Conservation (phyloP, 2,329 filamentous ascomycete genomes). For the Catunica adiposa region DNA sequence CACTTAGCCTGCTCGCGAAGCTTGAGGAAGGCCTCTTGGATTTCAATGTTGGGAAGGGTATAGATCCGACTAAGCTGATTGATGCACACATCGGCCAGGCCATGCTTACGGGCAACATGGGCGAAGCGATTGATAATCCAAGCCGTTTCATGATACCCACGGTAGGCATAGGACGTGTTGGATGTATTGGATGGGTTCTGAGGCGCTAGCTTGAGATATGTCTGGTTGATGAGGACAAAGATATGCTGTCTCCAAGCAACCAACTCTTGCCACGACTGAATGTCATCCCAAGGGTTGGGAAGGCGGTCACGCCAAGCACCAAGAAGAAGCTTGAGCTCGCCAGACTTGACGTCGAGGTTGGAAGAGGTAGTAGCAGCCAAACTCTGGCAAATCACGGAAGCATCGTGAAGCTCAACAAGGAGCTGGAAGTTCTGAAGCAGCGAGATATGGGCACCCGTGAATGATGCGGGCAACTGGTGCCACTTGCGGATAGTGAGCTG, state of each 20-base stretch:
- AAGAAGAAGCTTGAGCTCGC: slow-evolving; percentile 83
- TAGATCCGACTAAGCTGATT: slow-evolving; percentile 95
- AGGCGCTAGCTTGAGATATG: slow-evolving; percentile 73
- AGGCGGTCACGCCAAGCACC: slow-evolving; percentile 90
- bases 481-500: slow-evolving; percentile 95
- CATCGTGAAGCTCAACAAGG: slow-evolving; percentile 90
- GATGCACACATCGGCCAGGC: slow-evolving; percentile 91
- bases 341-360: slow-evolving; percentile 87
- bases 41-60: slow-evolving; percentile 96
- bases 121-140: slow-evolving; percentile 99
- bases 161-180: slow-evolving; percentile 87
- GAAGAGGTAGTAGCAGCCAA: slow-evolving; percentile 64
- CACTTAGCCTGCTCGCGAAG: slow-evolving; percentile 97
- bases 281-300: slow-evolving; percentile 98
- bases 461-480: slow-evolving; percentile 88
- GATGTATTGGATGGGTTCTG: slow-evolving; percentile 59
- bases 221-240: slow-evolving; percentile 90
- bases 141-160: slow-evolving; percentile 94
- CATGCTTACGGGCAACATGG: slow-evolving; percentile 93
- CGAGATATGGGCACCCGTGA: slow-evolving; percentile 90
- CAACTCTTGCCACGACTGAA: slow-evolving; percentile 96
- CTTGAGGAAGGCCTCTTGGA: slow-evolving; percentile 97
- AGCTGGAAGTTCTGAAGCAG: slow-evolving; percentile 96
- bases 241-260: slow-evolving; percentile 99
- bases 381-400: slow-evolving; percentile 88